Base-by-base conservation (phyloP, 1,139 yeast genomes). In the Arxiozyma slooffiae region DNA sequence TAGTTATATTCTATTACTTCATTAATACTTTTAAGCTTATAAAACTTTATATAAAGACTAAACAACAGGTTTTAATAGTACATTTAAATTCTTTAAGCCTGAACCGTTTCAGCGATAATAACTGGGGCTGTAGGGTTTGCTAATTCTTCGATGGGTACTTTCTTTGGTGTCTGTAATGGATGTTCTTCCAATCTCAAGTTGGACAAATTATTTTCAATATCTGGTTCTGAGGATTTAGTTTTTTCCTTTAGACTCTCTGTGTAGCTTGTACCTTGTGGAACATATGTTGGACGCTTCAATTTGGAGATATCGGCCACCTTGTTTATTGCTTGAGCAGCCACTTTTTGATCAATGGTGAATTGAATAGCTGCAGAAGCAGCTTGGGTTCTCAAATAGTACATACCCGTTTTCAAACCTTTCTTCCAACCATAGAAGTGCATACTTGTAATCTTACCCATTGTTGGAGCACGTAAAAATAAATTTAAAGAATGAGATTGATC, bases 341-440 rank as follows among this genome's bases (percentile, higher is more conserved):
- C 81, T 86, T 41, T 51, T 40, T 57, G 56, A 45, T 58, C 61
- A 42, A 88, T 80, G 4, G 96, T 88, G 62, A 87, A 89, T 70
- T 88, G 92, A 58, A 88, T 89, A 23, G 96, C 95, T 46, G 89
- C 80, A 14, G 95, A 76, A 1, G 97, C 96, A 36, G 96, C 96
- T 72, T 85, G 92, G 4, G 97, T 90, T 67, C 98, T 80, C 65
- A 92, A 73, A 68, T 92, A 92, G 74, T 92, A 92, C 96, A 92
- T 90, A 49, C 98, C 98, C 1, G 98, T 92, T 76, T 92, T 92
- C 66, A 92, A 78, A 37, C 98, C 98, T 74, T 84, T 86, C 70
- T 83, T 84, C 98, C 98, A 92, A 38, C 96, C 96, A 68, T 92
- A 87, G 71, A 92, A 92, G 69, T 92, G 98, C 94, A 90, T 90